Base-by-base conservation (phyloP, 176 grass and related monocot species). In the Miscanthus lutarioriparius region DNA sequence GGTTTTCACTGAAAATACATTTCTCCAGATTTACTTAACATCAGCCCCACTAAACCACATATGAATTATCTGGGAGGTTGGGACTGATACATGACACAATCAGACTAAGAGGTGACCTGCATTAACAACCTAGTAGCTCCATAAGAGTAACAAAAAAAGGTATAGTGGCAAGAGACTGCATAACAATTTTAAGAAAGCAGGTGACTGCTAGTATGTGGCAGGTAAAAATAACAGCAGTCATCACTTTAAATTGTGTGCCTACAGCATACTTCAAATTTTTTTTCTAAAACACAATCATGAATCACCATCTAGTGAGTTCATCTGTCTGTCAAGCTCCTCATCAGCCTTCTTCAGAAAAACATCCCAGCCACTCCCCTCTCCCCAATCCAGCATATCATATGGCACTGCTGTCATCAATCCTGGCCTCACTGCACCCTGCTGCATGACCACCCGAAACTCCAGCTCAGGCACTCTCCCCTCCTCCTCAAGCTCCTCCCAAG, bases 361-460 rank as follows among this genome's bases (percentile, higher is more conserved):
- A 78, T 98, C 93, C 96, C 96, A 98, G 30, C 95, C 96, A 56
- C 96, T 98, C 6, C 93, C 91, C 44, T 98, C 85, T 3, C 89
- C 91, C 81, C 85, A 95, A 90, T 95, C 89, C 78, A 98, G 87
- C 88, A 95, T 95, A 85, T 98, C 96, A 85, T 90, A 95, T 0
- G 96, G 93, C 58, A 95, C 81, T 2, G 96, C 91, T n/a, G 96
- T 98, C 88, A 92, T 95, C 59, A 98, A 81, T 56, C 96, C 93
- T 37, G 96, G 96, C 65, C 91, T 92, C 74, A 98, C 91, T 16
- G 91, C 93, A 40, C 87, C 87, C 49, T 89, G 90, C 47, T 84
- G 87, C 83, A 95, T 91, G 75, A 98, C 89, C 74, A 95, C 51
- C 83, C 89, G 74, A n/a, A 89, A 88, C 65, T 92, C 91, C 58